Percentiles rank a stretch among this genome's conserved stretches.
Evolutionary conservation across 768 basidiomycete genomes (phyloP).

Genomic region (Mycena epipterygia): DNA sequence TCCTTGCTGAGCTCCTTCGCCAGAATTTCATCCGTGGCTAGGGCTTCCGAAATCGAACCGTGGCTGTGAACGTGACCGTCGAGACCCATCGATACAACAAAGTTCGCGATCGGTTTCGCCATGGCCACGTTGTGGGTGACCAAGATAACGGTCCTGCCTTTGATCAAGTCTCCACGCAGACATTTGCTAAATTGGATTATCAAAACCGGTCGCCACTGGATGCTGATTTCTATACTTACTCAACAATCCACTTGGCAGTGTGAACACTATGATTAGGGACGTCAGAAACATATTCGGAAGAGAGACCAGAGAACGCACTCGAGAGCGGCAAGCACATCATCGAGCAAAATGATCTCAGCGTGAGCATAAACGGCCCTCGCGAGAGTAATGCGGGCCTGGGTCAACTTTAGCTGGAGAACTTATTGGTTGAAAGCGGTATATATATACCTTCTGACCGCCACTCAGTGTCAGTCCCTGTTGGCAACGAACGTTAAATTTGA

Average conservation of each 20-base stretch:
- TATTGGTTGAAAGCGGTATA: slow-evolving; percentile 51
- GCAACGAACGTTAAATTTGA: background rate
- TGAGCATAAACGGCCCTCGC: slow-evolving; percentile 60
- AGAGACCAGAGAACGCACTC: slow-evolving; percentile 43
- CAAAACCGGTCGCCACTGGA: background rate
- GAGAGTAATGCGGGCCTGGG: slow-evolving; percentile 56
- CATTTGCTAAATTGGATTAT: slow-evolving; percentile 48
- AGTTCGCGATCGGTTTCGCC: slow-evolving; percentile 57
- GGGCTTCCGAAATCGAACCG: slow-evolving; percentile 58
- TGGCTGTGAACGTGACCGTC: slow-evolving; percentile 61
- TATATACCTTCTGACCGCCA: slow-evolving; percentile 60
- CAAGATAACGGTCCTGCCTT: slow-evolving; percentile 60
- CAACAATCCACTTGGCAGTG: slow-evolving; percentile 66
- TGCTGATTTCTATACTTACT: slow-evolving; percentile 32
- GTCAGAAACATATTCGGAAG: slow-evolving; percentile 45
- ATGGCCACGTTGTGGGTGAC: slow-evolving; percentile 66
- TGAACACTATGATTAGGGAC: slow-evolving; percentile 48
- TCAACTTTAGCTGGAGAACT: slow-evolving; percentile 37
- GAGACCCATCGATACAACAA: slow-evolving; percentile 59
- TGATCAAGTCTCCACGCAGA: slow-evolving; percentile 57
- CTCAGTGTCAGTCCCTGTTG: slow-evolving; percentile 56
- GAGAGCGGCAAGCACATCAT: slow-evolving; percentile 58
- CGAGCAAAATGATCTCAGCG: slow-evolving; percentile 59
- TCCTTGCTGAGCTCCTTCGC: slow-evolving; percentile 63
- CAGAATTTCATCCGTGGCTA: slow-evolving; percentile 53